Evolutionary conservation across 106 monocot genomes (phyloP).

Genomic region (Dendrobium officinale): DNA sequence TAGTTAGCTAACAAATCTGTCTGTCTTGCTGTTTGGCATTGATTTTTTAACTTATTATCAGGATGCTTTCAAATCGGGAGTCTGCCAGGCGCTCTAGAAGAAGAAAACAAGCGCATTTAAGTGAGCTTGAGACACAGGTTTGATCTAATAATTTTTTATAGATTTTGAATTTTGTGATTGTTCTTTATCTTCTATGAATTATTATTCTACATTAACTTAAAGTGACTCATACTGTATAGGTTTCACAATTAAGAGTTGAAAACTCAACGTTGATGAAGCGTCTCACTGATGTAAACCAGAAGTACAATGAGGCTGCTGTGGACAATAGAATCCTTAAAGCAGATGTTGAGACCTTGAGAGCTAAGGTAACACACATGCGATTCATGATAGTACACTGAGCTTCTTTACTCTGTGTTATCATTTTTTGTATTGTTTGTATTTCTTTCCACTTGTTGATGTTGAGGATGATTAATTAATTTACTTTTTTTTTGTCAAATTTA

Average conservation of each 20-base stretch:
- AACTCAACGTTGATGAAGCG: conserved; percentile 76
- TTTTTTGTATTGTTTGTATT: neutral
- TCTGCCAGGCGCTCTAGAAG: conserved; percentile 87
- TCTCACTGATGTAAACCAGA: conserved; percentile 71
- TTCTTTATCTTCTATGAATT: neutral
- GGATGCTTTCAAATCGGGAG: conserved; percentile 95
- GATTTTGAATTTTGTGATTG: neutral
- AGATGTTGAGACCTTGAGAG: conserved; percentile 73
- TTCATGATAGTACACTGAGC: neutral
- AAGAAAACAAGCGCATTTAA: conserved; percentile 90
- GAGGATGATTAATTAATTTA: neutral
- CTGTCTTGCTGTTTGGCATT: neutral
- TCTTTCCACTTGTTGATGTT: neutral
- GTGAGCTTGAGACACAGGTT: conserved; percentile 80
- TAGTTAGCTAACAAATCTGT: neutral
- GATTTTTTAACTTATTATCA: conserved; percentile 12
- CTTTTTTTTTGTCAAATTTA: neutral
- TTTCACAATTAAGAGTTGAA: conserved; percentile 76
- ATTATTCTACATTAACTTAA: neutral
- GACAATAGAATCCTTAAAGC: conserved; percentile 71
- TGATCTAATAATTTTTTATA: neutral
- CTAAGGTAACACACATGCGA: conserved; percentile 40
- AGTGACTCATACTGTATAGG: conserved; percentile 25
- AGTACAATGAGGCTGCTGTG: conserved; percentile 68
- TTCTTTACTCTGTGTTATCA: neutral